Evolutionary conservation across 2,329 filamentous ascomycete species (phyloP).

Genomic region (Exophiala bonariae): DNA sequence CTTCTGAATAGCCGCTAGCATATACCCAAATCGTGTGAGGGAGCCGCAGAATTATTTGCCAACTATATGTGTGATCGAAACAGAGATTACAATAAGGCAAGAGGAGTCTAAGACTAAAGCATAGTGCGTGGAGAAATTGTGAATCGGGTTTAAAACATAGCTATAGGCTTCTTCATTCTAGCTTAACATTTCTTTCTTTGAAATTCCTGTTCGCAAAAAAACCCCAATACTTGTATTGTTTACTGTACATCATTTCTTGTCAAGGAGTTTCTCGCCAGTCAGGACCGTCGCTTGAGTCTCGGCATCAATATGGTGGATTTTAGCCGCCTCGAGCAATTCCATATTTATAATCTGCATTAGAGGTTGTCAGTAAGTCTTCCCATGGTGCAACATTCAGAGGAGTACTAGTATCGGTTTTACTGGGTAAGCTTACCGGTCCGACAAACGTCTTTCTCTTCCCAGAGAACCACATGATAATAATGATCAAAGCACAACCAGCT

Average conservation of each 20-base stretch:
- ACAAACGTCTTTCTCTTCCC: slow-evolving; percentile 12
- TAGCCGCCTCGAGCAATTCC: slow-evolving; percentile 9
- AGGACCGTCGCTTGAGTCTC: slow-evolving; percentile 8
- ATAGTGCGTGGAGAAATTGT: neutral
- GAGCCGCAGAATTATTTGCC: neutral
- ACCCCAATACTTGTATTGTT: neutral
- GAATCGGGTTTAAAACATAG: neutral
- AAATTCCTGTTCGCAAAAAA: neutral
- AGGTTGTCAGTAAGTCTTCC: slow-evolving; percentile 3
- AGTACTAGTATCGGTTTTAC: neutral
- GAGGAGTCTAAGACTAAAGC: neutral
- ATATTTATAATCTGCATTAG: slow-evolving; percentile 9
- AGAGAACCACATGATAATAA: slow-evolving; percentile 13
- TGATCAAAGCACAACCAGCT: slow-evolving; percentile 28
- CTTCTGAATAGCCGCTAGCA: neutral
- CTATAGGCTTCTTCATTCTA: neutral
- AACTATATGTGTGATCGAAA: neutral
- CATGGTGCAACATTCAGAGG: neutral
- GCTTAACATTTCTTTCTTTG: neutral
- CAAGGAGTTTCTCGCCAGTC: slow-evolving; percentile 3
- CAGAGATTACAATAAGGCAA: neutral
- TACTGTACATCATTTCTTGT: slow-evolving; percentile 3
- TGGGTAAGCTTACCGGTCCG: slow-evolving; percentile 4
- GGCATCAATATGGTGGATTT: slow-evolving; percentile 8
- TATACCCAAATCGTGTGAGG: neutral